Base-by-base conservation (phyloP, 306 rosid species). In the Cucurbita argyrosperma region DNA sequence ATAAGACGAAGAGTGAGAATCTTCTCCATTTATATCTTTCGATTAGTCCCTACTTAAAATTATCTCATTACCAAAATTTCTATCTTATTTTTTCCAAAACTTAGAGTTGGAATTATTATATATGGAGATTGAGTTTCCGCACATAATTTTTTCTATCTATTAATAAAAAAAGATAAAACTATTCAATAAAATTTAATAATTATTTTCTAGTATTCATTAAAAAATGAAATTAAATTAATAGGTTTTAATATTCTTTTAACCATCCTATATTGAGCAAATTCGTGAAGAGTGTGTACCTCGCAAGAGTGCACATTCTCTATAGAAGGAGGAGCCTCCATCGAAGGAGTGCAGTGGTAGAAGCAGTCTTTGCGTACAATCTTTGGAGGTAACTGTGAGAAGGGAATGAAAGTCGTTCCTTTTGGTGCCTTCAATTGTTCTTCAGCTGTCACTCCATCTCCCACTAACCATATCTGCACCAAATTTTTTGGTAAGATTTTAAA, bases 331-430 rank as follows among this genome's bases (percentile, higher is more conserved):
- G 80, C 47, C 21, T 74, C 43, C 96, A 94, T 80, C 7, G 98
- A 88, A 18, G 98, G 98, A 11, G 95, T 85, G 83, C n/a, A 72
- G 4, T 78, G 78, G 76, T 90, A 94, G 74, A 77, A 83, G 74
- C 98, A 94, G 16, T 94, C 98, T 65, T 78, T 78, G 26, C 96
- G 88, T 26, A 83, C 2, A 78, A 76, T 78, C 77, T 82, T 90
- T 8, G 87, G 96, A 66, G 97, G 95, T 54, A 90, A 80, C 65
- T 85, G 94, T 3, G 97, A 84, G 76, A 83, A 82, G 8, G 98
- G 97, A 66, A 90, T 74, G 68, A 93, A 89, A 67, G 82, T 13
- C 19, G 97, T 74, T 85, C 93, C 92, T 84, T 87, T 86, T 62
- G 87, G 83, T 56, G 94, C 96, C 50, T 74, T 85, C 19, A 64